phyloP scores from a whole-genome alignment of 257 asterid species.

The Knoxia roxburghii region DNA sequence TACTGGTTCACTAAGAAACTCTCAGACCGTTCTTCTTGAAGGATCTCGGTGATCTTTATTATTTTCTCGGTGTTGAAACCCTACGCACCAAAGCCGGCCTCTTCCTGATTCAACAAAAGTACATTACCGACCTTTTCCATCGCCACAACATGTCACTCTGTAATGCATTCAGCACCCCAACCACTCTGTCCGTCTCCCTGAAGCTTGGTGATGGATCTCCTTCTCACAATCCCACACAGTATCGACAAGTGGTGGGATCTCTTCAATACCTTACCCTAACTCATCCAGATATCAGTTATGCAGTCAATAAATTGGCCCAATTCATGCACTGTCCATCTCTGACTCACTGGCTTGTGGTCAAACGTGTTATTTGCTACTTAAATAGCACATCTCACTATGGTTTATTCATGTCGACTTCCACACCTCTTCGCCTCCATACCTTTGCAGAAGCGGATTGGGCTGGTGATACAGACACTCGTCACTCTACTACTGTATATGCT shows the following conservation, averaged over 20 bases:
- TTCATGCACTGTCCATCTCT: not conserved
- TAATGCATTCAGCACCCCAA: not conserved
- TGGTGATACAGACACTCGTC: not conserved
- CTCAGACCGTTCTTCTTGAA: not conserved
- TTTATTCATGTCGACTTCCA: not conserved
- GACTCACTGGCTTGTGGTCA: not conserved
- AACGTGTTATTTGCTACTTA: not conserved
- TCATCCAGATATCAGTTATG: not conserved
- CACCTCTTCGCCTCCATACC: not conserved
- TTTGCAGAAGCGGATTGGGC: not conserved
- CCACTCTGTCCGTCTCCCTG: not conserved
- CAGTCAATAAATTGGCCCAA: not conserved
- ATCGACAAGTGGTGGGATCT: not conserved
- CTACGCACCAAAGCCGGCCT: not conserved
- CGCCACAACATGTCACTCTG: not conserved
- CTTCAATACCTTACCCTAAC: not conserved
- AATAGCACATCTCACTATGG: not conserved
- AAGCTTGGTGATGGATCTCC: not conserved
- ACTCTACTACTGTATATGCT: not conserved
- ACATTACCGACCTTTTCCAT: not conserved
- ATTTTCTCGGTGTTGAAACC: not conserved
- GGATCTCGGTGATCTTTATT: not conserved
- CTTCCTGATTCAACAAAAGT: not conserved
- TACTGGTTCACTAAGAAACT: not conserved
- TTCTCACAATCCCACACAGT: not conserved